A percentile compares a stretch with the other conserved stretches of the same genome.
phyloP scores from a whole-genome alignment of 306 rosid genomes.

The Pyrus communis region DNA sequence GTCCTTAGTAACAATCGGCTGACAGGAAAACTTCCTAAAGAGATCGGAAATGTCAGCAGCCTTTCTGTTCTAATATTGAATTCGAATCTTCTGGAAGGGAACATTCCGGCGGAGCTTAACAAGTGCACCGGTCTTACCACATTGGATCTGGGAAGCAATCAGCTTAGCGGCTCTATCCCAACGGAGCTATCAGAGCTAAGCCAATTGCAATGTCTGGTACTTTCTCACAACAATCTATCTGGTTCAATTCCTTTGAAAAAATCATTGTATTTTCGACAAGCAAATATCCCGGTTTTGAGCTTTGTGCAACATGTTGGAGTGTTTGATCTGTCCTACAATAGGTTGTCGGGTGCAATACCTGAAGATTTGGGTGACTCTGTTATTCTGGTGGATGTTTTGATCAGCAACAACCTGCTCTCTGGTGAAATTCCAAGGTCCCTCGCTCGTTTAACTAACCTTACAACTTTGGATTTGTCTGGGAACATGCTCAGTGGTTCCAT shows the following conservation, averaged over 20 bases:
- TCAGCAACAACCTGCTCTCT: constrained; percentile 66
- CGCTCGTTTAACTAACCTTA: constrained; percentile 54
- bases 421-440: constrained; percentile 71
- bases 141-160: constrained; percentile 80
- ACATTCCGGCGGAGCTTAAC: constrained; percentile 60
- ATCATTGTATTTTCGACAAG: constrained; percentile 64
- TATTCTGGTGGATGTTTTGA: constrained; percentile 58
- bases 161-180: constrained; percentile 63
- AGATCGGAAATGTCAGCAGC: constrained; percentile 55
- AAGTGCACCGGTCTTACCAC: constrained; percentile 63
- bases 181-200: constrained; percentile 46
- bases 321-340: constrained; percentile 73
- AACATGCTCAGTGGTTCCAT: constrained; percentile 74
- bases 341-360: constrained; percentile 79
- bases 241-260: constrained; percentile 75
- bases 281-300: constrained; percentile 67
- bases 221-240: constrained; percentile 75
- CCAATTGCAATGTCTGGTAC: constrained; percentile 78
- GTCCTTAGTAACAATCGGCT: constrained; percentile 67
- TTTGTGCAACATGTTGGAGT: constrained; percentile 93
- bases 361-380: constrained; percentile 64
- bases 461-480: constrained; percentile 84
- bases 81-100: constrained; percentile 72
- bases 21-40: constrained; percentile 61
- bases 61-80: constrained; percentile 75